These are phyloP conservation scores for Aristolochia contorta DNA, from an alignment of 164 flowering plant genomes.

Conservation along the genomic window DNA sequence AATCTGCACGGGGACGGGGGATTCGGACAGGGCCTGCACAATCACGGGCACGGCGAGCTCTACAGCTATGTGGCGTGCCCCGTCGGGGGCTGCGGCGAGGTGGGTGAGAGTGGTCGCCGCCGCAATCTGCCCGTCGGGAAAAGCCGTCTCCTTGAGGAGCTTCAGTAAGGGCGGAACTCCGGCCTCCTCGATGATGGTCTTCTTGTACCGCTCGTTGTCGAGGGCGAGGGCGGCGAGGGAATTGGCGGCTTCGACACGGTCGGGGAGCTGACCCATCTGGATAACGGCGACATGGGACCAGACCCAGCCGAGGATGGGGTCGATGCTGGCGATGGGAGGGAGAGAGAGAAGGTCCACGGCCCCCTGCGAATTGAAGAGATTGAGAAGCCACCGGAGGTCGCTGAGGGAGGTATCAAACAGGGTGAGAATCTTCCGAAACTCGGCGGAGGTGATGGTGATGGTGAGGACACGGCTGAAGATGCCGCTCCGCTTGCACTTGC, in stretches of 20 bases:
- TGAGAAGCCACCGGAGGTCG: conserved; percentile 61
- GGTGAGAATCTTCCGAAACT: conserved; percentile 42
- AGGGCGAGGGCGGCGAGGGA: conserved; percentile 44
- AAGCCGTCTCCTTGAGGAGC: conserved; percentile 41
- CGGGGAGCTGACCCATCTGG: conserved; percentile 31
- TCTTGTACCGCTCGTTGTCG: conserved; percentile 54
- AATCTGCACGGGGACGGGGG: conserved; percentile 47
- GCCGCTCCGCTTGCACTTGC: conserved; percentile 46
- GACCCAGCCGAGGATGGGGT: conserved; percentile 73
- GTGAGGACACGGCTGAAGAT: conserved; percentile 42
- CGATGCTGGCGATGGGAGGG: conserved; percentile 74
- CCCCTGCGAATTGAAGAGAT: conserved; percentile 29
- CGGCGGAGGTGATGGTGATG: conserved; percentile 55
- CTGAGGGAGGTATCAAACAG: conserved; percentile 56
- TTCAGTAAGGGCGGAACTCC: conserved; percentile 57
- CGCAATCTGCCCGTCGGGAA: conserved; percentile 55
- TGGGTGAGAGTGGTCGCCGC: conserved; percentile 44
- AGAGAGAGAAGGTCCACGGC: conserved; percentile 22
- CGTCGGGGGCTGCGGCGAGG: conserved; percentile 34
- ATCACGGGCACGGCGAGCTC: conserved; percentile 36
- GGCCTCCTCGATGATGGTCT: conserved; percentile 68
- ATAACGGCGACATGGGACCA: conserved; percentile 69
- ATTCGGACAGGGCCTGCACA: conserved; percentile 37
- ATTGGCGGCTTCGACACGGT: conserved; percentile 61
- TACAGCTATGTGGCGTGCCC: conserved; percentile 25